Percentiles rank a stretch among this genome's conserved stretches.
phyloP scores from a whole-genome alignment of 1,284 basidiomycete species.

The Xerocomus cyaneibrunnescens region DNA sequence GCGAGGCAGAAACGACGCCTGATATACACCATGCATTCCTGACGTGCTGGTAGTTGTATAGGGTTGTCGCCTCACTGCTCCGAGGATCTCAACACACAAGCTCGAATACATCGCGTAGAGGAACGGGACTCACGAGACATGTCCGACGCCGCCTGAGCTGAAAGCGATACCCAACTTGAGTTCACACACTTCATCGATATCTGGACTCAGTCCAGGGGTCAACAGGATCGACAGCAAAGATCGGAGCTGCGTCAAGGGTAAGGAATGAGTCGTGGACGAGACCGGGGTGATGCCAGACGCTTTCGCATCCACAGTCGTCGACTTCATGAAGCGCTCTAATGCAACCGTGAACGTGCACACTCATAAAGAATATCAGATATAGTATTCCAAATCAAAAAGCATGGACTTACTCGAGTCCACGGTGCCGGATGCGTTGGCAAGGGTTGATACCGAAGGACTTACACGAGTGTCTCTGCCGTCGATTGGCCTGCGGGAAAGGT shows the following conservation, averaged over 20 bases:
- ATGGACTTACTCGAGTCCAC: conserved; percentile 25
- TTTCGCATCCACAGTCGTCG: conserved; percentile 47
- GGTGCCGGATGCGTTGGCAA: conserved; percentile 16
- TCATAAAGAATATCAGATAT: conserved; percentile 9
- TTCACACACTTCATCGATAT: conserved; percentile 66
- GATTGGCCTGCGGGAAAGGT: conserved; percentile 18
- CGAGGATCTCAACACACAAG: conserved; percentile 1
- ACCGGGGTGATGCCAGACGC: conserved; percentile 41
- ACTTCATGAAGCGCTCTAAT: conserved; percentile 49
- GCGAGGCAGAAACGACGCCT: conserved; percentile 60
- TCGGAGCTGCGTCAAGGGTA: conserved; percentile 44
- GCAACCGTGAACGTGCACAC: conserved; percentile 48
- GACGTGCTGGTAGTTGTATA: conserved; percentile 43
- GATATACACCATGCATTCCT: conserved; percentile 70
- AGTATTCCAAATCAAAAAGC: background rate
- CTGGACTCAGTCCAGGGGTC: conserved; percentile 51
- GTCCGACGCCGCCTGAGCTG: conserved; percentile 45
- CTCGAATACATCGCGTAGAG: background rate
- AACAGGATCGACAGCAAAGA: conserved; percentile 48
- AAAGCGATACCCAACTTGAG: conserved; percentile 44
- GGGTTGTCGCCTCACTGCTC: conserved; percentile 37
- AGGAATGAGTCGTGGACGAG: conserved; percentile 40
- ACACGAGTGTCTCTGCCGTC: conserved; percentile 27
- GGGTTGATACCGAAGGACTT: conserved; percentile 25
- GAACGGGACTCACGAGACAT: conserved; percentile 44